Conservation (phyloP, 169 alveolate genomes). For the Babesia bovis region DNA sequence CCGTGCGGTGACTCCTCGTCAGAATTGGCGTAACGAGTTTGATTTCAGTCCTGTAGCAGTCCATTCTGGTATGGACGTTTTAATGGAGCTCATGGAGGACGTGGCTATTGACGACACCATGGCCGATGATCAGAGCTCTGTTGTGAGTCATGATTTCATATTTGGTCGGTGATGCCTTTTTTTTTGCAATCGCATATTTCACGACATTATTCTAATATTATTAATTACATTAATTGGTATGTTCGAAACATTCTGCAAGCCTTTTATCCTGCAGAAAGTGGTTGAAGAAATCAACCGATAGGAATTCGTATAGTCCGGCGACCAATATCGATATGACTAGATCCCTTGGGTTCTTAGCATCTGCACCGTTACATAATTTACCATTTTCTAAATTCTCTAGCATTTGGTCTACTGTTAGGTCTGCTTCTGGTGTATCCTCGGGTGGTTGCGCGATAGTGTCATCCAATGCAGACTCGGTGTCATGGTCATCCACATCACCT, state of each 20-base stretch:
- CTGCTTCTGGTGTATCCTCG: background rate
- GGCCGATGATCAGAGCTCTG: constrained; percentile 25
- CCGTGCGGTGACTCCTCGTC: constrained; percentile 10
- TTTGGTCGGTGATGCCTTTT: constrained; percentile 9
- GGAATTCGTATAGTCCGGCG: constrained; percentile 36
- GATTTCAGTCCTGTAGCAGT: constrained; percentile 31
- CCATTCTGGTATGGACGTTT: constrained; percentile 27
- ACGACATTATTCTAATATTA: background rate
- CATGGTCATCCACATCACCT: background rate
- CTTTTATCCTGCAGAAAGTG: constrained; percentile 30
- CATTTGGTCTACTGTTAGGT: constrained; percentile 36
- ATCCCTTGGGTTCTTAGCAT: constrained; percentile 21
- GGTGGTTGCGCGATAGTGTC: background rate
- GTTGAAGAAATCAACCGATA: constrained; percentile 35
- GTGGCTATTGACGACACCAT: constrained; percentile 11
- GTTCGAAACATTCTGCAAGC: constrained; percentile 1
- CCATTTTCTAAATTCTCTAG: constrained; percentile 25
- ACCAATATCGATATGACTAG: constrained; percentile 31
- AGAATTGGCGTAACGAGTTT: constrained; percentile 27
- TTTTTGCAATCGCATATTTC: background rate
- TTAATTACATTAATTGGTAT: background rate
- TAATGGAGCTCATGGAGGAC: constrained; percentile 35
- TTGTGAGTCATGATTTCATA: constrained; percentile 33
- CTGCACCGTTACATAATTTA: constrained; percentile 35
- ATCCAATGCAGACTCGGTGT: background rate